These are phyloP conservation scores for Solanum hybrid DNA, from an alignment of 305 asterid genomes.

Conservation along the genomic window DNA sequence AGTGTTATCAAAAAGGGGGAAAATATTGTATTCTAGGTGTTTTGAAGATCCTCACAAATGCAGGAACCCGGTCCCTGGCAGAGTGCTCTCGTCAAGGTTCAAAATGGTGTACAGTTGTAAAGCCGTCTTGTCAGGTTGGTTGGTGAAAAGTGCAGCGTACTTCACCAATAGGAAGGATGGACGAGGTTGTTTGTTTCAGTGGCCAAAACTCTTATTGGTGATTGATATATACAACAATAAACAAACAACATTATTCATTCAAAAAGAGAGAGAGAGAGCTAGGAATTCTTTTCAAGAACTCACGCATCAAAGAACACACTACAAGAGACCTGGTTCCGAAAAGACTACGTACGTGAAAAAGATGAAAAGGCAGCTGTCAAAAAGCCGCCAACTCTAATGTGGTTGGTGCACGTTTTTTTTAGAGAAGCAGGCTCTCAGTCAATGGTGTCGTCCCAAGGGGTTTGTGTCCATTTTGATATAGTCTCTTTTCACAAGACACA, in stretches of 20 bases:
- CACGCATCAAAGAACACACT: background rate
- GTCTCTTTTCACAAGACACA: background rate
- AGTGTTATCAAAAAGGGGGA: background rate
- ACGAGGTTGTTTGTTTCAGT: background rate
- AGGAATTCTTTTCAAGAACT: background rate
- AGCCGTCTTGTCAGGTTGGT: background rate
- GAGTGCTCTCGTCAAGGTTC: background rate
- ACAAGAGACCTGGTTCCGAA: background rate
- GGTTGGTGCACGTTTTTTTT: background rate
- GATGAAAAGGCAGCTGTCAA: background rate
- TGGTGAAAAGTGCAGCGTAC: background rate
- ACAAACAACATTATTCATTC: background rate
- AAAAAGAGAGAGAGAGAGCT: background rate
- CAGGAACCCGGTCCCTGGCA: background rate
- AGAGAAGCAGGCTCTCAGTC: background rate
- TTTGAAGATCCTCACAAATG: background rate
- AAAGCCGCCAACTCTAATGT: background rate
- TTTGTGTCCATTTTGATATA: background rate
- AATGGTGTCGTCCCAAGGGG: background rate
- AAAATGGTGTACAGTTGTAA: background rate
- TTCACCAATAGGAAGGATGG: background rate
- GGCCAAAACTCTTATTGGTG: background rate
- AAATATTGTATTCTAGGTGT: background rate
- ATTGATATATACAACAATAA: background rate
- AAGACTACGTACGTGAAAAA: background rate